phyloP scores from a whole-genome alignment of 495 filamentous ascomycete species.

The Neohortaea acidophila region DNA sequence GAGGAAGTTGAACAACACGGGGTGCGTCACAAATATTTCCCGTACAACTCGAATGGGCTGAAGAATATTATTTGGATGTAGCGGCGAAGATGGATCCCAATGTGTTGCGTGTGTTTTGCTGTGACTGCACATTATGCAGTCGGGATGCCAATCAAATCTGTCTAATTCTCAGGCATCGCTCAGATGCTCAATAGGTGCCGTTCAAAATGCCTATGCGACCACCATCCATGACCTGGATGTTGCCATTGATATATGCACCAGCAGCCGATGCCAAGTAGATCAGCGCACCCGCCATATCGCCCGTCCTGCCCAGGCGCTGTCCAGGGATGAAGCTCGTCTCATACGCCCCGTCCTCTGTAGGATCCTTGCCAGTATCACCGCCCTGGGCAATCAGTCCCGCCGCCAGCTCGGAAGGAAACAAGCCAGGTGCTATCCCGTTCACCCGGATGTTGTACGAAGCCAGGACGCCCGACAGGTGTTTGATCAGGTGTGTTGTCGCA shows the following conservation, averaged over 20 bases:
- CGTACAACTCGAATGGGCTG: no score
- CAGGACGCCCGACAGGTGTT: constrained; percentile 22
- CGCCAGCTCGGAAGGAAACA: constrained; percentile 24
- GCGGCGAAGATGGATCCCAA: no score
- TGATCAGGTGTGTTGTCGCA: constrained; percentile 24
- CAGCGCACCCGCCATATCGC: constrained; percentile 27
- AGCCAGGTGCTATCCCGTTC: constrained; percentile 17
- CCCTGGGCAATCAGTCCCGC: constrained; percentile 12
- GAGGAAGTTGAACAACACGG: no score
- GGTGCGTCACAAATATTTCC: no score
- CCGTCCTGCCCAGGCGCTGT: constrained; percentile 21
- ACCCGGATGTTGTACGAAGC: constrained; percentile 24
- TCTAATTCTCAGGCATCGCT: no score
- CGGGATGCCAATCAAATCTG: no score
- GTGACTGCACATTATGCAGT: no score
- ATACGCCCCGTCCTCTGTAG: constrained; percentile 15
- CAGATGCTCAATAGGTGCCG: constrained; percentile 23
- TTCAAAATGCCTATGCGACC: constrained; percentile 22
- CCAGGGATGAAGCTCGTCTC: constrained; percentile 21
- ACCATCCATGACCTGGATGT: constrained; percentile 27
- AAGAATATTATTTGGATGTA: no score
- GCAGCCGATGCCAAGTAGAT: constrained; percentile 24
- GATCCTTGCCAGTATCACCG: constrained; percentile 7
- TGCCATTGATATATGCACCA: constrained; percentile 27
- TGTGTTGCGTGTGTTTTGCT: no score